phyloP scores from a whole-genome alignment of 495 filamentous ascomycete genomes.

The Corynascus novoguineensis region DNA sequence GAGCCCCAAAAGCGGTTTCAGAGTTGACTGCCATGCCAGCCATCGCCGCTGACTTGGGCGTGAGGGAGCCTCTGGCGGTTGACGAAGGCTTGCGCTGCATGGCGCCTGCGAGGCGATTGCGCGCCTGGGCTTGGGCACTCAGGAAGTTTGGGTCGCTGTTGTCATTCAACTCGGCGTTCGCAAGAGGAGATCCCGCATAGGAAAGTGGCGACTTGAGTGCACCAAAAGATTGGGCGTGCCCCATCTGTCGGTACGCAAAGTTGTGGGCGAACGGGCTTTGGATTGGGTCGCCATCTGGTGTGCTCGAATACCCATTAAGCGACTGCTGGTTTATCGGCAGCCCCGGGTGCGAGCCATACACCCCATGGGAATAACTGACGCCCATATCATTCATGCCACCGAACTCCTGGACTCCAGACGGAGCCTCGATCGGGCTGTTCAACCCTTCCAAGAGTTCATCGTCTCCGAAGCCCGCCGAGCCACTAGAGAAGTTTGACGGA shows the following conservation, averaged over 20 bases:
- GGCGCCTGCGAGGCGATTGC: conserved; percentile 42
- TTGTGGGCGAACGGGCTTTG: conserved; percentile 78
- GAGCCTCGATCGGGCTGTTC: conserved; percentile 42
- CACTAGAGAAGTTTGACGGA: conserved; percentile 36
- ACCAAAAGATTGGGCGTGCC: conserved; percentile 48
- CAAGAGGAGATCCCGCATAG: conserved; percentile 47
- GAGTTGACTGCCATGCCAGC: conserved; percentile 34
- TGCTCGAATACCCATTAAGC: conserved; percentile 75
- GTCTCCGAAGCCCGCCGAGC: conserved; percentile 53
- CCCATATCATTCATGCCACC: conserved; percentile 43
- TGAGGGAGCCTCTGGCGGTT: conserved; percentile 68
- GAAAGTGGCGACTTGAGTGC: conserved; percentile 49
- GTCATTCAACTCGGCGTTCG: conserved; percentile 53
- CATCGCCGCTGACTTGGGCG: conserved; percentile 59
- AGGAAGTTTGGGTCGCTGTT: conserved; percentile 49
- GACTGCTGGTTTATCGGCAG: conserved; percentile 48
- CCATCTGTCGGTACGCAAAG: conserved; percentile 64
- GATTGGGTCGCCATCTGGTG: conserved; percentile 80
- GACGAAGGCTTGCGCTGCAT: conserved; percentile 69
- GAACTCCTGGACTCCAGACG: conserved; percentile 46
- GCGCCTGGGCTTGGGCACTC: conserved; percentile 49
- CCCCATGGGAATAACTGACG: conserved; percentile 40
- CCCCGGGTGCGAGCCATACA: conserved; percentile 43
- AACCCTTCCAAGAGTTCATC: conserved; percentile 61
- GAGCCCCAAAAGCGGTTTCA: conserved; percentile 53